Base-by-base conservation (phyloP, 2,329 filamentous ascomycete species). In the Huntiella bhutanensis region DNA sequence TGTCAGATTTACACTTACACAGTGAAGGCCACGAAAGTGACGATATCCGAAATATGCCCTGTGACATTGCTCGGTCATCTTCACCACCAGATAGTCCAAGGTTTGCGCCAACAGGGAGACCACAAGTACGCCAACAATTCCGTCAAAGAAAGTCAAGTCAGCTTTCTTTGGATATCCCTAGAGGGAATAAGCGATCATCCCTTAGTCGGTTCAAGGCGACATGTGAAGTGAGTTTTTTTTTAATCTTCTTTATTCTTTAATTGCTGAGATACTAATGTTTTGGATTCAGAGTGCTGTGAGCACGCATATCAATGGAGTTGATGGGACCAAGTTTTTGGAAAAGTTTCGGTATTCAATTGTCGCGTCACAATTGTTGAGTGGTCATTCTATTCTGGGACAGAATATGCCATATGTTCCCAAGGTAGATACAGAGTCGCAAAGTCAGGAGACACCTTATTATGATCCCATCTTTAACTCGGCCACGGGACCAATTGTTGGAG, bases 281-380 rank as follows among this genome's bases (percentile, higher is more conserved):
- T 41, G 17, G 28, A 40, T 53, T 34, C 56, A 83, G 79, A 72
- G 70, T 55, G 80, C 73, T 7, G 71, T 87, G 49, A 81, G 80
- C 53, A 77, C 79, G 36, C 73, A 75, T 51, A 71, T 93, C 52
- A 79, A 82, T 47, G 71, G 79, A 53, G 76, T 74, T 54, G 86
- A 93, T 55, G 92, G 87, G 58, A 72, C 80, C 54, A 79, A 78
- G 53, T 94, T 95, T 56, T 70, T 94, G 49, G 87, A 95, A 62
- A 82, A 86, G 57, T 95, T 95, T 57, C 82, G 87, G 52, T 95
- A 95, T 62, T 81, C 83, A 16, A 83, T 95, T 53, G 82, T 95
- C 56, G 86, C 86, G 43, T 95, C 87, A 16, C 86, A 94, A 59
- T 71, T 95, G 11, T 68, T 95, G 36, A 85, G 76, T 55, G 81